Conservation (phyloP, 768 basidiomycete genomes). For the Boletus speciosus region DNA sequence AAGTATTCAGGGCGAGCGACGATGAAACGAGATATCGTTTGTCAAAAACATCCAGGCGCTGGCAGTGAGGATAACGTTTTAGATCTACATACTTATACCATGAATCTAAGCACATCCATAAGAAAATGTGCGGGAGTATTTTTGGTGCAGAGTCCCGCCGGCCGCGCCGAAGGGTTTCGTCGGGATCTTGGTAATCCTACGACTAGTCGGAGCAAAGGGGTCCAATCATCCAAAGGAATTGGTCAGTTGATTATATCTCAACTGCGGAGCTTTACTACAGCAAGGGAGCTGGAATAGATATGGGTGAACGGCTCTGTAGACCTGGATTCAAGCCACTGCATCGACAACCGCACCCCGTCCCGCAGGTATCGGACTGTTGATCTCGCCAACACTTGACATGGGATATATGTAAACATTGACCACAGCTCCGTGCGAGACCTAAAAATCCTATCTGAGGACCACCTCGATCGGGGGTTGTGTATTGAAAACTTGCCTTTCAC, state of each 20-base stretch:
- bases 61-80: background rate
- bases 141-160: no score
- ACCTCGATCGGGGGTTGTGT: background rate
- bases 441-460: background rate
- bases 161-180: background rate
- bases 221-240: background rate
- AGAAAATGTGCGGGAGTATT: no score
- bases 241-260: background rate
- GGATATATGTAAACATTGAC: constrained; percentile 59
- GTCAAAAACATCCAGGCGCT: background rate
- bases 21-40: background rate
- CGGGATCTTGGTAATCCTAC: no score
- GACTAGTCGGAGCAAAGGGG: background rate
- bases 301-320: constrained; percentile 13
- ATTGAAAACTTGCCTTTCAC: constrained; percentile 53
- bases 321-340: constrained; percentile 35
- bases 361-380: constrained; percentile 47
- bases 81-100: background rate
- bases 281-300: background rate
- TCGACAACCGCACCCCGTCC: constrained; percentile 66
- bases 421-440: constrained; percentile 64
- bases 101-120: background rate
- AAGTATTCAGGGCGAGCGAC: background rate
- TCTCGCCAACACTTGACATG: constrained; percentile 63
- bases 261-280: background rate